These are phyloP conservation scores for Lactuca sativa DNA, from an alignment of 129 eudicot species.

Conservation along the genomic window DNA sequence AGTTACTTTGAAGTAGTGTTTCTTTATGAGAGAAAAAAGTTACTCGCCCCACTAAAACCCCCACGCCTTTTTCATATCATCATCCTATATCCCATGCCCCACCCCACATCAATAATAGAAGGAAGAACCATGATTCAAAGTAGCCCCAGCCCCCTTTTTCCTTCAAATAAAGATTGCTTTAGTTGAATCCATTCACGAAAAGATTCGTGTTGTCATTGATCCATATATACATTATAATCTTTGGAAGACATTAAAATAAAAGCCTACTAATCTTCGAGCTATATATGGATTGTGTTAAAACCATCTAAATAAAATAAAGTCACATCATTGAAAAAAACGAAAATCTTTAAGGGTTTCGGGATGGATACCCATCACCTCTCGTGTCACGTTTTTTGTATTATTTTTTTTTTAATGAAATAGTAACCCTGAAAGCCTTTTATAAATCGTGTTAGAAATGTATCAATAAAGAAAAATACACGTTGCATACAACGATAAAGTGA, in stretches of 20 bases:
- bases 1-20: constrained; percentile 33
- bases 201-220: constrained; percentile 2
- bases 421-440: constrained; percentile 12
- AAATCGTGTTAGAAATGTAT: background rate
- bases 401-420: constrained; percentile 1
- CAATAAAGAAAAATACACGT: background rate
- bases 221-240: background rate
- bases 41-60: constrained; percentile 31
- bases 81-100: constrained; percentile 29
- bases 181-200: constrained; percentile 15
- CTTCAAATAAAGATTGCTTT: constrained; percentile 18
- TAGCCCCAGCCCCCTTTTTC: constrained; percentile 11
- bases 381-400: constrained; percentile 4
- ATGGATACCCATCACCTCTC: background rate
- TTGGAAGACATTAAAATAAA: constrained; percentile 11
- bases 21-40: constrained; percentile 21
- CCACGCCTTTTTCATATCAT: constrained; percentile 31
- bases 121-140: constrained; percentile 13
- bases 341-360: background rate
- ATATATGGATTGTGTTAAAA: background rate
- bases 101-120: constrained; percentile 24
- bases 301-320: background rate
- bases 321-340: background rate
- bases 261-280: background rate
- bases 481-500: background rate